Conservation (phyloP, 495 filamentous ascomycete genomes). For the Chaetomium fimeti region DNA sequence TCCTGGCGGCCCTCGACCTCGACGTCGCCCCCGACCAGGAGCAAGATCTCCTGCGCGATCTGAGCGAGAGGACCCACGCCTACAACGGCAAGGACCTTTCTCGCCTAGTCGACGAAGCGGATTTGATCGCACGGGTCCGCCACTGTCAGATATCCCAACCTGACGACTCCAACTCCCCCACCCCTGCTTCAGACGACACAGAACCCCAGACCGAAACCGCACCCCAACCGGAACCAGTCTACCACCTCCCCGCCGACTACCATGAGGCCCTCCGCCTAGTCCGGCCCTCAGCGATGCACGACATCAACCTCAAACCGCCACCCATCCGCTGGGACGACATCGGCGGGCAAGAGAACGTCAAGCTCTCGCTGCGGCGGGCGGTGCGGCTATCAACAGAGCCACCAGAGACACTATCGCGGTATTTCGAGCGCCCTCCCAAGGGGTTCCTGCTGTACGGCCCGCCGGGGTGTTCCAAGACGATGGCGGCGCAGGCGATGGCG, state of each 20-base stretch:
- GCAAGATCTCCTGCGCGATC: slow-evolving; percentile 41
- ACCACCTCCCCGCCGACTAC: slow-evolving; percentile 44
- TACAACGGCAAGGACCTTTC: slow-evolving; percentile 53
- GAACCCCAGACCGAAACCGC: background rate
- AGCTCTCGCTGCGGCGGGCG: slow-evolving; percentile 52
- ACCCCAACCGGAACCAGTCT: background rate
- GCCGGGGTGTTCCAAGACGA: slow-evolving; percentile 93
- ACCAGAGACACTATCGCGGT: slow-evolving; percentile 58
- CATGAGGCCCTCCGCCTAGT: slow-evolving; percentile 45
- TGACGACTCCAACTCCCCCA: slow-evolving; percentile 1
- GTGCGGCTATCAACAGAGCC: slow-evolving; percentile 41
- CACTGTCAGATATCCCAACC: background rate
- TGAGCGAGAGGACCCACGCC: slow-evolving; percentile 54
- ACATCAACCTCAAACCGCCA: slow-evolving; percentile 83
- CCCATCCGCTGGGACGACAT: slow-evolving; percentile 88
- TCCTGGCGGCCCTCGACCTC: slow-evolving; percentile 57
- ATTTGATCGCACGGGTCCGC: slow-evolving; percentile 29
- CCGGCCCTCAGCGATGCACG: slow-evolving; percentile 83
- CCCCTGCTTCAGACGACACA: slow-evolving; percentile 12
- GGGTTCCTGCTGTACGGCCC: slow-evolving; percentile 92
- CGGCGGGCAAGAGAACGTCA: slow-evolving; percentile 81
- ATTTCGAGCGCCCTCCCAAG: slow-evolving; percentile 56
- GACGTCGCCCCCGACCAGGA: slow-evolving; percentile 37
- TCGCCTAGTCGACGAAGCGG: slow-evolving; percentile 45
- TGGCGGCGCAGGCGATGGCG: slow-evolving; percentile 88